These are phyloP conservation scores for Malassezia yamatoensis DNA, from an alignment of 1,284 basidiomycete species.

Conservation along the genomic window DNA sequence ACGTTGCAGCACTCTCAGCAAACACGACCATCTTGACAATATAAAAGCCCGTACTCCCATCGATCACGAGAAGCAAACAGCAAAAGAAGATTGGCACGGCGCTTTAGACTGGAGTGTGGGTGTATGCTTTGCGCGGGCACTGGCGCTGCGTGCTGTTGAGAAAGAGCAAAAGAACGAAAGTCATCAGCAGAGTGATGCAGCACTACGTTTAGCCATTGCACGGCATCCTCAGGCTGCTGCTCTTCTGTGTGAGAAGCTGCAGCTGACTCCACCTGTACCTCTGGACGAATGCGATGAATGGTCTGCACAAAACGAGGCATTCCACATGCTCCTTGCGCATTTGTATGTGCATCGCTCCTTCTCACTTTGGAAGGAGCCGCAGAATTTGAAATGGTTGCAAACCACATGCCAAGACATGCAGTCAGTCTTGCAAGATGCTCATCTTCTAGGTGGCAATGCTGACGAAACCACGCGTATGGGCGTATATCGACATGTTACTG, in stretches of 20 bases:
- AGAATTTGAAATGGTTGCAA: conserved; percentile 27
- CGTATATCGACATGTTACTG: conserved; percentile 42
- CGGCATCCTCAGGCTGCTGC: conserved; percentile 32
- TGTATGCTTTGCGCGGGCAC: conserved; percentile 29
- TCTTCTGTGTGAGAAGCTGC: conserved; percentile 33
- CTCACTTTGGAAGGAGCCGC: conserved; percentile 40
- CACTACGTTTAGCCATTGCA: conserved; percentile 33
- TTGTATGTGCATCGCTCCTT: conserved; percentile 39
- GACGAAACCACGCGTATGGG: conserved; percentile 22
- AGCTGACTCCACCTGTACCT: conserved; percentile 18
- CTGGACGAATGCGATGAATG: conserved; percentile 11
- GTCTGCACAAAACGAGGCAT: conserved; percentile 14
- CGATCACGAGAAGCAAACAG: conserved; percentile 22
- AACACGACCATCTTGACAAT: conserved; percentile 5
- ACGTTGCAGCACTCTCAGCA: background rate
- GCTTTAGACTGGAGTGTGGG: conserved; percentile 43
- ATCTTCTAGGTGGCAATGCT: conserved; percentile 13
- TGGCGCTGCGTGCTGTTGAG: conserved; percentile 31
- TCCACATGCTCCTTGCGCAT: conserved; percentile 31
- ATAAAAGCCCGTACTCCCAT: conserved; percentile 24
- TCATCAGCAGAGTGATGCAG: conserved; percentile 18
- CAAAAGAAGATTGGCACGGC: conserved; percentile 24
- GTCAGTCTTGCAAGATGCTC: background rate
- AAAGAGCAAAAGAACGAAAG: conserved; percentile 28
- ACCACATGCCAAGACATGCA: conserved; percentile 14